Conservation (phyloP, 768 basidiomycete species). For the Russula virescens region DNA sequence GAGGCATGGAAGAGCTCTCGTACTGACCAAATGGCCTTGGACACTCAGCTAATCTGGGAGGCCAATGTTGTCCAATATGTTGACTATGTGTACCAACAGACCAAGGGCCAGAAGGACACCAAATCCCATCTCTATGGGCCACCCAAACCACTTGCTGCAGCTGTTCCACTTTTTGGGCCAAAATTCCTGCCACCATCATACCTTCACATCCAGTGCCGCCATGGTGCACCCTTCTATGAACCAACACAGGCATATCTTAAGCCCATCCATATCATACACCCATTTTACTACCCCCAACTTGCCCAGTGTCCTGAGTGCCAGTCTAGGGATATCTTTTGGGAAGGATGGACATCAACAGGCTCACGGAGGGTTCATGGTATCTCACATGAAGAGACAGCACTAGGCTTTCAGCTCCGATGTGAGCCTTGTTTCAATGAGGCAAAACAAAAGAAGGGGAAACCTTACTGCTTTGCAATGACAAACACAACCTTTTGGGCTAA, state of each 20-base stretch:
- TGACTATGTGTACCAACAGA: slow-evolving; percentile 15
- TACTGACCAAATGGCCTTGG: background rate
- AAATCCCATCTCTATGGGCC: background rate
- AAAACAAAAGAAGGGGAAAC: too few species aligned
- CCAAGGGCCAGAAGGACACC: too few species aligned
- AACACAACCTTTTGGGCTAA: too few species aligned
- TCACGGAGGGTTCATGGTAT: slow-evolving; percentile 26
- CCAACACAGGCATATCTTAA: slow-evolving; percentile 24
- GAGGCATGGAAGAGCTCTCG: too few species aligned
- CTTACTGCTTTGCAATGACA: too few species aligned
- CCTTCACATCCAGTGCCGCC: too few species aligned
- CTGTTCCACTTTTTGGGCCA: too few species aligned
- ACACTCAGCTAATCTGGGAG: slow-evolving; percentile 26
- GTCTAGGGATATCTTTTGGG: slow-evolving; percentile 10
- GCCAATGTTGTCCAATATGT: slow-evolving; percentile 27
- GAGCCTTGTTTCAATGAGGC: background rate
- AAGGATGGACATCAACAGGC: slow-evolving; percentile 22
- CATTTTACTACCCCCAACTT: slow-evolving; percentile 23
- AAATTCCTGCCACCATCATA: too few species aligned
- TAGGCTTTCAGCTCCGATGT: slow-evolving; percentile 24
- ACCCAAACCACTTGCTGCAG: too few species aligned
- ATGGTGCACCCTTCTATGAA: background rate
- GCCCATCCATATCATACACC: slow-evolving; percentile 26
- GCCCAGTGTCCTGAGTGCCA: slow-evolving; percentile 19
- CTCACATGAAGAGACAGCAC: slow-evolving; percentile 15